A percentile compares a stretch with the other conserved stretches of the same genome.
These are phyloP conservation scores for Dryadomyces sulphureus DNA, from an alignment of 2,329 filamentous ascomycete species.

Conservation along the genomic window DNA sequence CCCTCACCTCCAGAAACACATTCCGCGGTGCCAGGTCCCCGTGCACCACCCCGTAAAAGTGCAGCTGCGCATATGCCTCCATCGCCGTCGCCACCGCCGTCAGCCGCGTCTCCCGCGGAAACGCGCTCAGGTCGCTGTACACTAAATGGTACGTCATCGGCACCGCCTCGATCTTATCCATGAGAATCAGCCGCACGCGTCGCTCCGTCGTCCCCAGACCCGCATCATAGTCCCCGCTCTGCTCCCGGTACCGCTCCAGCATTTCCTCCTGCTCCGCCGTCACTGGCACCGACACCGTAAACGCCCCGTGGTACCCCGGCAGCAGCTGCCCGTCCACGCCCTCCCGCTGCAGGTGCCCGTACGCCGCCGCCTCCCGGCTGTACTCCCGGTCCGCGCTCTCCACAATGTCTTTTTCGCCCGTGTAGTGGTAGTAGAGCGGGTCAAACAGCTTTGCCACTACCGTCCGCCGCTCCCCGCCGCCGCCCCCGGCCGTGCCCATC, in stretches of 20 bases:
- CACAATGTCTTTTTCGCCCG: slow-evolving; percentile 8
- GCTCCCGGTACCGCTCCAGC: background rate
- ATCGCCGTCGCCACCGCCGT: slow-evolving; percentile 5
- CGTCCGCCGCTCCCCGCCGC: too few species aligned
- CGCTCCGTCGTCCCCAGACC: slow-evolving; percentile 1
- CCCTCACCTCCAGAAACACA: slow-evolving; percentile 8
- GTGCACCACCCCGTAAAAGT: slow-evolving; percentile 9
- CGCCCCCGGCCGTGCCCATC: too few species aligned
- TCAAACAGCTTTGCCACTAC: slow-evolving; percentile 11
- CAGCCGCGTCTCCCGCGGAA: slow-evolving; percentile 5
- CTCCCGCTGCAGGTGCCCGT: slow-evolving; percentile 5
- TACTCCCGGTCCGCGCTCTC: slow-evolving; percentile 11
- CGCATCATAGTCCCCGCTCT: too few species aligned
- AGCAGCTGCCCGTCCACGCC: slow-evolving; percentile 8
- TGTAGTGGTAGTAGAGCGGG: slow-evolving; percentile 10
- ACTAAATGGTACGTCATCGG: slow-evolving; percentile 7
- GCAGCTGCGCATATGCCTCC: slow-evolving; percentile 8
- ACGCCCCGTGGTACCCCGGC: slow-evolving; percentile 8
- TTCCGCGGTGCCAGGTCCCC: slow-evolving; percentile 10
- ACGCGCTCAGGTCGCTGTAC: slow-evolving; percentile 5
- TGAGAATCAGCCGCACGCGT: slow-evolving; percentile 7
- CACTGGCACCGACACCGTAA: slow-evolving; percentile 6
- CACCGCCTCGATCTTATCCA: slow-evolving; percentile 3
- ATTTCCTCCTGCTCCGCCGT: slow-evolving; percentile 1
- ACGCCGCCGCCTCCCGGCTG: slow-evolving; percentile 8